phyloP scores from a whole-genome alignment of 148 eudicot species.

The Cornus controversa region DNA sequence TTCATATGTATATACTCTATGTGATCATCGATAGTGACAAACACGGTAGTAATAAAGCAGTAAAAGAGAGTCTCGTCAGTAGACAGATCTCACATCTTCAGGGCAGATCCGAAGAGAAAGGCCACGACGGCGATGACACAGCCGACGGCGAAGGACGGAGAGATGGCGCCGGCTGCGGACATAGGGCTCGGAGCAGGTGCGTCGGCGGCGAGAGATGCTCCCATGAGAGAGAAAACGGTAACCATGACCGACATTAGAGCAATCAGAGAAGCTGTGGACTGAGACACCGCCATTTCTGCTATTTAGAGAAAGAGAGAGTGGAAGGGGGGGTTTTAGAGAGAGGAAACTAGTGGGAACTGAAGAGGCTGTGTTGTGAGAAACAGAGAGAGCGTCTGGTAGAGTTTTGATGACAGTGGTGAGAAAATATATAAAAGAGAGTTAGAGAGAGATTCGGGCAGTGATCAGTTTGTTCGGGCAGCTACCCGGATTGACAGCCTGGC shows the following conservation, averaged over 20 bases:
- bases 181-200: slow-evolving; percentile 65
- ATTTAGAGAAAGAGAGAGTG: background rate
- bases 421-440: background rate
- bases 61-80: background rate
- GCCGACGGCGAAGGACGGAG: slow-evolving; percentile 41
- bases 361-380: background rate
- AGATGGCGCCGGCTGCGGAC: slow-evolving; percentile 38
- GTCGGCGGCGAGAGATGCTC: slow-evolving; percentile 43
- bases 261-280: slow-evolving; percentile 6
- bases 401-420: background rate
- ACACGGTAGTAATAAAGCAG: background rate
- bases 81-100: slow-evolving; percentile 32
- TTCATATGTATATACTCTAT: background rate
- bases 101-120: slow-evolving; percentile 44
- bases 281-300: slow-evolving; percentile 47
- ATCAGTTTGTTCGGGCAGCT: slow-evolving; percentile 1
- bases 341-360: background rate
- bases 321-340: too few species aligned
- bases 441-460: background rate
- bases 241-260: slow-evolving; percentile 25
- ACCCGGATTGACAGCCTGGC: slow-evolving; percentile 24
- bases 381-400: background rate
- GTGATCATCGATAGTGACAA: background rate
- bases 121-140: slow-evolving; percentile 21
- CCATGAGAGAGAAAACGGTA: slow-evolving; percentile 31